Evolutionary conservation across 2,329 filamentous ascomycete genomes (phyloP).

Genomic region (Pseudocercospora eumusae): DNA sequence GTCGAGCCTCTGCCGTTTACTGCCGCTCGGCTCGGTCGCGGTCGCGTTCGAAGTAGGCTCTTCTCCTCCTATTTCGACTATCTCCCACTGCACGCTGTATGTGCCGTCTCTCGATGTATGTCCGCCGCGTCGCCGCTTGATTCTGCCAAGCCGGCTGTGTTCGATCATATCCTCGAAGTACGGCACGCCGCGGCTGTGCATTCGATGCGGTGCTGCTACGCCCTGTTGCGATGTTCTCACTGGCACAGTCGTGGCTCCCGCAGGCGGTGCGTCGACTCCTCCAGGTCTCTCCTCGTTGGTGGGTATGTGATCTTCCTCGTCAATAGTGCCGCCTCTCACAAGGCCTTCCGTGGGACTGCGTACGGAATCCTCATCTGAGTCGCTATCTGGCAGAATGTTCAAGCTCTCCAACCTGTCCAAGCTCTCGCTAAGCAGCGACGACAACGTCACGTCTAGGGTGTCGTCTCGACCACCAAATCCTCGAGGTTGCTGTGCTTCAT

Average conservation of each 20-base stretch:
- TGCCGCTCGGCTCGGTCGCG: conserved; percentile 1
- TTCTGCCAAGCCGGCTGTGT: conserved; percentile 69
- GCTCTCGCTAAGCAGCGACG: conserved; percentile 71
- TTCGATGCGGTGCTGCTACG: conserved; percentile 26
- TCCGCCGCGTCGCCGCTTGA: conserved; percentile 63
- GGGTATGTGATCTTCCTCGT: conserved; percentile 16
- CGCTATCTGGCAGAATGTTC: conserved; percentile 63
- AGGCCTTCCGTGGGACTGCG: conserved; percentile 28
- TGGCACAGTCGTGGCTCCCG: conserved; percentile 1
- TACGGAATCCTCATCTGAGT: conserved; percentile 36
- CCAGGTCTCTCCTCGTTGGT: conserved; percentile 14
- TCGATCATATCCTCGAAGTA: conserved; percentile 85
- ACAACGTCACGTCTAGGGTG: conserved; percentile 79
- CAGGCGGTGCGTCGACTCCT: conserved; percentile 10
- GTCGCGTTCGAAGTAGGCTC: conserved; percentile 19
- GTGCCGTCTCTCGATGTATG: conserved; percentile 64
- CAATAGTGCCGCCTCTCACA: conserved; percentile 16
- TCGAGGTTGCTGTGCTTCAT: conserved; percentile 54
- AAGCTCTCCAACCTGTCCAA: conserved; percentile 72
- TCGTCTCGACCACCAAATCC: conserved; percentile 60
- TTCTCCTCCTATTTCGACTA: conserved; percentile 62
- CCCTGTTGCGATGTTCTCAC: conserved; percentile 23
- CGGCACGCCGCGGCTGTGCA: conserved; percentile 61
- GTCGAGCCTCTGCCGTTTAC: conserved; percentile 30
- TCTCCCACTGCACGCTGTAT: conserved; percentile 76